Conservation (phyloP, 225 moss, liverwort and hornwort genomes). For the Pseudisothecium myosuroides region DNA sequence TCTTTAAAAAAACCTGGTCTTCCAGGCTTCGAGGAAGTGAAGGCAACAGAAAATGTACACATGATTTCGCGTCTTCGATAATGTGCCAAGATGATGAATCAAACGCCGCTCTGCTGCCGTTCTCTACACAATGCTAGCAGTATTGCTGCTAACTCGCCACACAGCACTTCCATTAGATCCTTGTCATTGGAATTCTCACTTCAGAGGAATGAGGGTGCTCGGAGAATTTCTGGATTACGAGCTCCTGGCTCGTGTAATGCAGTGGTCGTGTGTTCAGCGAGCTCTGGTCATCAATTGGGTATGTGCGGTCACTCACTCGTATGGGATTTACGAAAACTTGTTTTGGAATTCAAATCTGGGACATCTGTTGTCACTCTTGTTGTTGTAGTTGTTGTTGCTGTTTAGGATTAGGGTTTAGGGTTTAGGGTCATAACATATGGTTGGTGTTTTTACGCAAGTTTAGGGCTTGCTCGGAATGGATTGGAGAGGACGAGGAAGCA, state of each 20-base stretch:
- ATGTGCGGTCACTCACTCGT: background rate
- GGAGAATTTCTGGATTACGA: background rate
- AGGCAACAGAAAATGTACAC: background rate
- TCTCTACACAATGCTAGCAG: background rate
- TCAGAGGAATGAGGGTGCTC: background rate
- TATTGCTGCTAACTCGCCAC: background rate
- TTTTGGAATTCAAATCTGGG: background rate
- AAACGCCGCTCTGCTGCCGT: background rate
- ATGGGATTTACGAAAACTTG: background rate
- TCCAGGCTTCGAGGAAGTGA: background rate
- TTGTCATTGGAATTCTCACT: background rate
- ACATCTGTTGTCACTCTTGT: background rate
- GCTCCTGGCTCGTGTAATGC: background rate
- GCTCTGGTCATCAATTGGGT: background rate
- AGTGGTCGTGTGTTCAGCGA: background rate
- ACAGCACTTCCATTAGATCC: background rate
- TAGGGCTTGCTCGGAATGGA: background rate
- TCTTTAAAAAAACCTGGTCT: background rate
- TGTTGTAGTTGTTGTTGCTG: background rate
- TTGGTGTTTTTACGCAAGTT: background rate
- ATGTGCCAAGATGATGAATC: background rate
- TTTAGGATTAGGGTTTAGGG: background rate
- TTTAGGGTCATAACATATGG: background rate
- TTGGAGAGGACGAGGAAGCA: slow-evolving; percentile 16
- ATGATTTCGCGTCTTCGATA: background rate